Evolutionary conservation across 148 eudicot genomes (phyloP), one percentile per base, ranked within the genome.

Genomic region (Nepenthes gracilis): DNA sequence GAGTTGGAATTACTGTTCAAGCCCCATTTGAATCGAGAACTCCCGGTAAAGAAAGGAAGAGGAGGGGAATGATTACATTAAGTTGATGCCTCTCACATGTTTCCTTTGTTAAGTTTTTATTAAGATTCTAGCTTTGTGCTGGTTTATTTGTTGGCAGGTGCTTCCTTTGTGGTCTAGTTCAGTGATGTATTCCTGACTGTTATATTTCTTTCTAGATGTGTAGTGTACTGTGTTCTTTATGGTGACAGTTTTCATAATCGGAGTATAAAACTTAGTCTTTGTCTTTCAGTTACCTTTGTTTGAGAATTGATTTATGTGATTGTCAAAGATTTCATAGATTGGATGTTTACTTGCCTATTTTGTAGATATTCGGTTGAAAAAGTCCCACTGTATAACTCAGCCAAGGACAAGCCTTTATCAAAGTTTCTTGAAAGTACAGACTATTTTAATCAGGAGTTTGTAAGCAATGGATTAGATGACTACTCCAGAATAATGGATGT

Each of bases 301-400:
- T 23, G 23, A 23, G 23, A 23, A 23, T 23, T 23, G 23, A 23
- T 23, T 23, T 23, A 23, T 23, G 23, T 23, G 23, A 23, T 23
- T 0, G 23, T 23, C 23, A 23, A 23, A 23, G 23, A 64, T 58
- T 52, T 60, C 43, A 37, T 34, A 56, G 15, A 38, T 60, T 51
- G 2, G 6, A 8, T 55, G 2, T 36, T 55, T 53, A 69, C 67
- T 40, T 66, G 9, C 12, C 68, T 69, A 63, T 10, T n/a, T 13
- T 64, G 13, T 88, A 91, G 97, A 71, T 87, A 85, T 49, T 74
- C 80, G 1, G 89, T 91, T 43, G 97, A 91, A 64, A 72, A 83
- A 57, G 70, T 91, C 57, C 97, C 97, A 9, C 86, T 85, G 1
- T 91, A 91, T 70, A 95, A 91, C 68, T 87, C 92, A 36, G 88